Base-by-base conservation (phyloP, 1,139 yeast species). In the Diutina pseudorugosa region DNA sequence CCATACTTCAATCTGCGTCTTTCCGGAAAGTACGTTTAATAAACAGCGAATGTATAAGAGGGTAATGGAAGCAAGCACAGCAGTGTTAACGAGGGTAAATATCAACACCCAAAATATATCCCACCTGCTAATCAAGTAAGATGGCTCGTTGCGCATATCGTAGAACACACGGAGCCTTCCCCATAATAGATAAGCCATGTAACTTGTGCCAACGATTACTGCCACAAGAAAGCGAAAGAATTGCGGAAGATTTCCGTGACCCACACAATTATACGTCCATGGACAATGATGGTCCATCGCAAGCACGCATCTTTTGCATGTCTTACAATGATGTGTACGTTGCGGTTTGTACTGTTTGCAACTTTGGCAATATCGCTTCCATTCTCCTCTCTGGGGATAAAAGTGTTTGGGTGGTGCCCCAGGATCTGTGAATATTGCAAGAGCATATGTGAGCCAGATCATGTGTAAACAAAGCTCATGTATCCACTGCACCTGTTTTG, bases 1-100 rank as follows among this genome's bases (percentile, higher is more conserved):
- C 98, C 98, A 93, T 2, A 77, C 72, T 65, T 93, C 98, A 54
- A 93, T 91, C 64, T 89, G 95, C 2, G 98, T 83, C 77, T 80
- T 84, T n/a, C 97, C 96, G 52, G 79, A 62, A 2, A 77, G 60
- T 57, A 80, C 70, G 60, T 83, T 81, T 52, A 72, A 65, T 3
- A 84, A 41, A 55, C 91, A 84, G 56, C 96, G 74, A 2, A 83
- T 54, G 27, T 82, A 70, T 53, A 93, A 71, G 4, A 86, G 60
- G 0, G 73, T 62, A 2, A 91, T 77, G 0, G 90, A 72, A 23
- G 81, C 61, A 33, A 77, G 65, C 1, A 90, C 83, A 59, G 90
- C 77, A 1, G 76, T 59, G 53, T 82, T 77, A 16, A 83, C 53
- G 0, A 91, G 82, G 0, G 78, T 64, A 45, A 85, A 65, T 0